These are phyloP conservation scores for Paxillus involutus DNA, from an alignment of 768 basidiomycete species.

Conservation along the genomic window DNA sequence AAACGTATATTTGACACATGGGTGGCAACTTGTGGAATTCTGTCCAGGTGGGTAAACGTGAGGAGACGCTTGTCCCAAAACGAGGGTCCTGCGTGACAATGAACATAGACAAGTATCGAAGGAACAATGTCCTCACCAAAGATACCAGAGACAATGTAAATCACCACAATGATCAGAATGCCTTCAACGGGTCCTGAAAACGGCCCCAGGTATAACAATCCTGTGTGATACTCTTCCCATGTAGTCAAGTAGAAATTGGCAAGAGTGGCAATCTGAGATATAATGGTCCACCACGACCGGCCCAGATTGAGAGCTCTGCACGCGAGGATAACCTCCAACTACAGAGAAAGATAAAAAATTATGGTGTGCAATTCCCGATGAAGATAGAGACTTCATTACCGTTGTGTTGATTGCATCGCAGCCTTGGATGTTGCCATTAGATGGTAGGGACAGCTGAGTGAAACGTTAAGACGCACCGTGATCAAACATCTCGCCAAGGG, in stretches of 20 bases:
- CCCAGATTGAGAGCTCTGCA: constrained; percentile 87
- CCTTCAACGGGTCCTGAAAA: constrained; percentile 98
- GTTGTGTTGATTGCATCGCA: constrained; percentile 96
- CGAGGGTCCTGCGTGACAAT: constrained; percentile 51
- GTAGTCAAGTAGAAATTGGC: constrained; percentile 75
- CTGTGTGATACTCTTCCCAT: constrained; percentile 89
- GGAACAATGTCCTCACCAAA: constrained; percentile 47
- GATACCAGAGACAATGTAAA: constrained; percentile 79
- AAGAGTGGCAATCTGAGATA: constrained; percentile 70
- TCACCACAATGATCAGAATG: constrained; percentile 77
- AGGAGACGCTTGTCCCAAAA: constrained; percentile 80
- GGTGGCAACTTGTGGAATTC: constrained; percentile 45
- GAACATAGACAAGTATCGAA: background rate
- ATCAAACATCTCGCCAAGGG: constrained; percentile 97
- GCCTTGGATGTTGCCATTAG: constrained; percentile 40
- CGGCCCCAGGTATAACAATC: constrained; percentile 85
- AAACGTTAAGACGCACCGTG: constrained; percentile 59
- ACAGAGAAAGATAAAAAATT: constrained; percentile 1
- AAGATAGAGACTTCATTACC: constrained; percentile 38
- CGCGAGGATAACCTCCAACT: constrained; percentile 87
- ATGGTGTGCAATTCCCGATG: background rate
- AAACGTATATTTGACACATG: constrained; percentile 66
- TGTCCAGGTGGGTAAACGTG: constrained; percentile 54
- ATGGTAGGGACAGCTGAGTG: background rate
- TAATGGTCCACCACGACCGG: constrained; percentile 96